phyloP scores from a whole-genome alignment of 306 rosid species.

The Quercus cerris region DNA sequence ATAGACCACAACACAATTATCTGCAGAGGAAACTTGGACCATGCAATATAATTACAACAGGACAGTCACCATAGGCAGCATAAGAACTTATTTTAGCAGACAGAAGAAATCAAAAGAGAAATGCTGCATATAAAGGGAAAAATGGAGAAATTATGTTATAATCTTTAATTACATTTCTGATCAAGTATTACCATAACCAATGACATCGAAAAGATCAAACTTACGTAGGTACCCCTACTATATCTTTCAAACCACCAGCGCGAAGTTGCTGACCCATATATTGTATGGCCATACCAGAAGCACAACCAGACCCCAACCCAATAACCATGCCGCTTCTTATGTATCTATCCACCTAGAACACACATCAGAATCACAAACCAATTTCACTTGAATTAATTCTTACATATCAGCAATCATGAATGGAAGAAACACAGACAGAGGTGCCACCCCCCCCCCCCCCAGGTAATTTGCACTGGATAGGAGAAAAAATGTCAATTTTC shows the following conservation, averaged over 20 bases:
- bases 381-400: slow-evolving; percentile 1
- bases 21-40: background rate
- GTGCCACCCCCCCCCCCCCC: background rate
- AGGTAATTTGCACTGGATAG: background rate
- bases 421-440: background rate
- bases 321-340: slow-evolving; percentile 75
- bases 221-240: slow-evolving; percentile 85
- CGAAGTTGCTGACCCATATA: slow-evolving; percentile 85
- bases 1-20: background rate
- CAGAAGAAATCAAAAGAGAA: background rate
- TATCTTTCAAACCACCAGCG: slow-evolving; percentile 59
- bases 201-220: slow-evolving; percentile 28
- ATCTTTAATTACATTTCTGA: too few relatives aligned
- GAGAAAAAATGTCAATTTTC: background rate
- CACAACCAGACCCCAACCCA: slow-evolving; percentile 84
- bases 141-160: too few relatives aligned
- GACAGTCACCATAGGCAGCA: background rate
- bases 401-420: background rate
- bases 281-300: slow-evolving; percentile 80
- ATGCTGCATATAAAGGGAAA: background rate
- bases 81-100: background rate
- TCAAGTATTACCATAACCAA: too few relatives aligned
- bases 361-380: slow-evolving; percentile 21
- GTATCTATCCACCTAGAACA: slow-evolving; percentile 71
- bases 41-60: background rate